Evolutionary conservation across 163 green algal species (phyloP).

Genomic region (Volvox carteri): DNA sequence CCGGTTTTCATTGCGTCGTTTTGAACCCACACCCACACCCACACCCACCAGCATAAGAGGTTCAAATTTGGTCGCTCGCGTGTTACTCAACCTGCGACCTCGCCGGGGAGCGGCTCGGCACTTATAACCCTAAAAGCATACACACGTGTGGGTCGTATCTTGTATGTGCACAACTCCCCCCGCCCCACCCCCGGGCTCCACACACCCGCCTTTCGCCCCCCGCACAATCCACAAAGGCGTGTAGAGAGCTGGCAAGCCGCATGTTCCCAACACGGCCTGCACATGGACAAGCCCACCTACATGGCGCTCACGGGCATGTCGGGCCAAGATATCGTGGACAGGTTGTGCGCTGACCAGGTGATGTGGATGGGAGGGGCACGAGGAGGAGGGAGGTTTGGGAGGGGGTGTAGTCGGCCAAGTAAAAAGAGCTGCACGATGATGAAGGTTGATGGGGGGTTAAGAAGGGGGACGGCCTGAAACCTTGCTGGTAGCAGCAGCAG

Average conservation of each 20-base stretch:
- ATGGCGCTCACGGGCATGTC: constrained; percentile 43
- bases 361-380: neutral
- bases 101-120: neutral
- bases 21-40: neutral
- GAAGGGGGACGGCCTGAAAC: neutral
- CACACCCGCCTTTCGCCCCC: neutral
- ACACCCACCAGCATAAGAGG: neutral
- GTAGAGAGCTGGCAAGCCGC: constrained; percentile 39
- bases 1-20: too few species aligned
- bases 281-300: constrained; percentile 53
- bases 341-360: constrained; percentile 51
- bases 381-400: neutral
- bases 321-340: constrained; percentile 43
- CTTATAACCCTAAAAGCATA: neutral
- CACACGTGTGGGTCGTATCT: neutral
- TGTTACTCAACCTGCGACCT: neutral
- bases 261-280: constrained; percentile 28
- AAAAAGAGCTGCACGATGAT: neutral
- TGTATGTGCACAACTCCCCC: neutral
- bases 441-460: neutral
- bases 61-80: neutral
- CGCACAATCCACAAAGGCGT: neutral
- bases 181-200: neutral
- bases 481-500: too few species aligned
- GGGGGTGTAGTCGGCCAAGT: neutral